These are phyloP conservation scores for Kwoniella dendrophila DNA, from an alignment of 768 basidiomycete species.

Conservation along the genomic window DNA sequence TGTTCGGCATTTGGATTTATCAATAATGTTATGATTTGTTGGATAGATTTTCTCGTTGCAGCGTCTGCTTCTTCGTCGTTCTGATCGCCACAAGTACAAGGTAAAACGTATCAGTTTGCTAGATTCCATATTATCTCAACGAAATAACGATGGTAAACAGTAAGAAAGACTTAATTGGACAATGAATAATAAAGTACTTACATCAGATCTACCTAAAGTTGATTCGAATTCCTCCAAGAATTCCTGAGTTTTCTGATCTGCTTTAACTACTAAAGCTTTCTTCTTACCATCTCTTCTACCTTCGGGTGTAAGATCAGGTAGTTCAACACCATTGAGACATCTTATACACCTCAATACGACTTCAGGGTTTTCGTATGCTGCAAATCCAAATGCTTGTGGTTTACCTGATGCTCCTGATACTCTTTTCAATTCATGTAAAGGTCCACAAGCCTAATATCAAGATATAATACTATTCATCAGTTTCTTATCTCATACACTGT, in stretches of 20 bases:
- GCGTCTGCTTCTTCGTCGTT: conserved; percentile 69
- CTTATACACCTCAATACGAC: conserved; percentile 76
- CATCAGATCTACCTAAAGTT: conserved; percentile 78
- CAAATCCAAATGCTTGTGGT: conserved; percentile 96
- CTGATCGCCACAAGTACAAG: too few species aligned
- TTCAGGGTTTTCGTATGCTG: conserved; percentile 91
- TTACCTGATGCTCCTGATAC: conserved; percentile 89
- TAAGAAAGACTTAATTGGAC: too few species aligned
- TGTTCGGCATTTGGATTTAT: conserved; percentile 76
- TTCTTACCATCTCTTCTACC: conserved; percentile 61
- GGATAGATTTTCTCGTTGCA: conserved; percentile 63
- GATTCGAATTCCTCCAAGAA: conserved; percentile 84
- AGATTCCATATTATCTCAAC: neutral
- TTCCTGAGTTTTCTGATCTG: conserved; percentile 88
- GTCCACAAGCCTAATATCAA: conserved; percentile 81
- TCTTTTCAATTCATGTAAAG: conserved; percentile 85
- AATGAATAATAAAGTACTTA: conserved; percentile 58
- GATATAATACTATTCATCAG: neutral
- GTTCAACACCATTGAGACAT: conserved; percentile 66
- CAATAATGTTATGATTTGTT: conserved; percentile 66
- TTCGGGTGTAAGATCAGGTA: conserved; percentile 62
- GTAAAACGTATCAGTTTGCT: conserved; percentile 8
- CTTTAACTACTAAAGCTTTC: conserved; percentile 79
- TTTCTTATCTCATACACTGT: neutral
- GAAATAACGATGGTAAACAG: too few species aligned